These are phyloP conservation scores for Vigna radiata DNA, from an alignment of 306 rosid species.

Conservation along the genomic window DNA sequence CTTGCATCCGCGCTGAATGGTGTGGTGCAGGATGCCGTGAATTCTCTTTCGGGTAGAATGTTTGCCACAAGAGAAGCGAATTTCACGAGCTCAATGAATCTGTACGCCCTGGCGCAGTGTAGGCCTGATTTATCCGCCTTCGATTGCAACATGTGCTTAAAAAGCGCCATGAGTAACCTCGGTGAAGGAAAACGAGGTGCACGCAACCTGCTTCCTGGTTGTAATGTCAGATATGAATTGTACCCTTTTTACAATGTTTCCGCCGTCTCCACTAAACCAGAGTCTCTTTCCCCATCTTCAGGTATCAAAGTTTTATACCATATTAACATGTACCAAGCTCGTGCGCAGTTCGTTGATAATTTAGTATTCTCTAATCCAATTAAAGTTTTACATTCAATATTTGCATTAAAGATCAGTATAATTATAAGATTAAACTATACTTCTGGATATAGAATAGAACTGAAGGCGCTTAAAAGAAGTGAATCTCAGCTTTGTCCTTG, in stretches of 20 bases:
- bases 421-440: neutral
- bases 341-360: no score
- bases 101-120: slow-evolving; percentile 57
- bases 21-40: neutral
- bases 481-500: neutral
- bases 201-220: slow-evolving; percentile 42
- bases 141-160: slow-evolving; percentile 45
- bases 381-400: no score
- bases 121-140: slow-evolving; percentile 38
- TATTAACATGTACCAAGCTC: neutral
- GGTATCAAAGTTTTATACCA: slow-evolving; percentile 31
- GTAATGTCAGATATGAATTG: slow-evolving; percentile 51
- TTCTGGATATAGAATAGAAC: neutral
- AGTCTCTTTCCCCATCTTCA: slow-evolving; percentile 17
- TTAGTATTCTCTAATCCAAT: no score
- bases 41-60: slow-evolving; percentile 35
- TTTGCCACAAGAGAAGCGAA: slow-evolving; percentile 43
- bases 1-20: slow-evolving; percentile 30
- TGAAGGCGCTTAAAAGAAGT: neutral
- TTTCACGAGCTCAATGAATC: slow-evolving; percentile 36
- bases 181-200: slow-evolving; percentile 50
- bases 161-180: slow-evolving; percentile 36
- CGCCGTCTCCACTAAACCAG: slow-evolving; percentile 12
- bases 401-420: no score
- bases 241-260: slow-evolving; percentile 49